These are phyloP conservation scores for Trichoderma sp. DNA, from an alignment of 2,329 filamentous ascomycete species.

Conservation along the genomic window DNA sequence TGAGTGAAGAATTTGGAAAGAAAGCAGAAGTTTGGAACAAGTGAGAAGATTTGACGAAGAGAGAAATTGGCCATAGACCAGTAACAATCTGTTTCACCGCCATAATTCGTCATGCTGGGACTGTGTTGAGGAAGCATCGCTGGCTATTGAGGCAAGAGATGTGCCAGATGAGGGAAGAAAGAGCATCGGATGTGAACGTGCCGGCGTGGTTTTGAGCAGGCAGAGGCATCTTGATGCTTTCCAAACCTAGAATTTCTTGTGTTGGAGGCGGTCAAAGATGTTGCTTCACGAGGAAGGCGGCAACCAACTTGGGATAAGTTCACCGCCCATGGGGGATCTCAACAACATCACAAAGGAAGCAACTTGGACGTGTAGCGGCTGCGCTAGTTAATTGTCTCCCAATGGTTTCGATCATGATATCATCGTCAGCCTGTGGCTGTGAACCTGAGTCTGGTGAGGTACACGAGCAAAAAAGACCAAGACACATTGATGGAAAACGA, in stretches of 20 bases:
- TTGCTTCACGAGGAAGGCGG: not conserved
- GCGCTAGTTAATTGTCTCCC: too few species aligned
- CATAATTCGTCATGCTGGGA: not conserved
- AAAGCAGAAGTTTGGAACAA: not conserved
- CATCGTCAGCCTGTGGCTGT: not conserved
- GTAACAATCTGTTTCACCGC: not conserved
- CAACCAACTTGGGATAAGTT: not conserved
- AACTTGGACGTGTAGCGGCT: not conserved
- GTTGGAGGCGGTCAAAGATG: not conserved
- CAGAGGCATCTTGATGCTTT: not conserved
- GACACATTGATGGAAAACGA: not conserved
- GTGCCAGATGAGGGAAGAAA: not conserved
- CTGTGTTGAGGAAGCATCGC: not conserved
- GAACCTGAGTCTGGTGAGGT: not conserved
- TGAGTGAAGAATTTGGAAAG: not conserved
- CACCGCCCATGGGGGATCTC: not conserved
- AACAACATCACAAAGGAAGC: not conserved
- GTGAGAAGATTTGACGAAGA: not conserved
- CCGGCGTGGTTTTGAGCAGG: not conserved
- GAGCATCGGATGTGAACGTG: not conserved
- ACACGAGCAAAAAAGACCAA: not conserved
- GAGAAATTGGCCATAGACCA: too few species aligned
- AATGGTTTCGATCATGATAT: not conserved
- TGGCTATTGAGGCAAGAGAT: not conserved
- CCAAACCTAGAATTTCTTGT: not conserved